Evolutionary conservation across 108 stramenopile species (phyloP).

Genomic region (Nitzschia sp.): DNA sequence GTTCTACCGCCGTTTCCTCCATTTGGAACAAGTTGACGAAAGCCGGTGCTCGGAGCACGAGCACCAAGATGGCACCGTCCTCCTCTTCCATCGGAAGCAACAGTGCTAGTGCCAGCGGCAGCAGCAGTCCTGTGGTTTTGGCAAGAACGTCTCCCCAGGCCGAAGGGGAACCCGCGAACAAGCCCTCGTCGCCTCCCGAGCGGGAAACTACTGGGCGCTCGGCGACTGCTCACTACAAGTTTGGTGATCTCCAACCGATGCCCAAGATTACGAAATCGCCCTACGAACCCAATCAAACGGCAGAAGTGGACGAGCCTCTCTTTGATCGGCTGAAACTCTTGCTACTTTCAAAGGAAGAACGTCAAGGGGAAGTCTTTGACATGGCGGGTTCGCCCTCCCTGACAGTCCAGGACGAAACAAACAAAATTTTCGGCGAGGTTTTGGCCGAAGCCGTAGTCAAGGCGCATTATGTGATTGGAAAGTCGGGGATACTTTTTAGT

Average conservation of each 20-base stretch:
- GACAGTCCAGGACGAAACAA: not conserved
- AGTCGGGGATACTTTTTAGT: slow-evolving; percentile 33
- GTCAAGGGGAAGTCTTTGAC: not conserved
- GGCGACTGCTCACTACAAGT: not conserved
- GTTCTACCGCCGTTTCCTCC: too few species aligned
- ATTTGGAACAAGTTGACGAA: too few species aligned
- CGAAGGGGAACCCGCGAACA: too few species aligned
- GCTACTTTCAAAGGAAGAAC: slow-evolving; percentile 2
- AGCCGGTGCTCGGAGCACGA: too few species aligned
- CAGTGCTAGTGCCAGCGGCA: too few species aligned
- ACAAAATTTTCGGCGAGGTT: not conserved
- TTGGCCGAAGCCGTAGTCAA: slow-evolving; percentile 7
- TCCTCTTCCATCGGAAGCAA: too few species aligned
- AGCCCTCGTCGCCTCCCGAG: too few species aligned
- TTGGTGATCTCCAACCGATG: slow-evolving; percentile 4
- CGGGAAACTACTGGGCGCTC: not conserved
- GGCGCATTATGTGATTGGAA: slow-evolving; percentile 14
- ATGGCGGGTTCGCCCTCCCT: not conserved
- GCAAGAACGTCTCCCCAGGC: too few species aligned
- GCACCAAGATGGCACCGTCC: too few species aligned
- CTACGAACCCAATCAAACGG: slow-evolving; percentile 2
- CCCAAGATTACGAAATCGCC: slow-evolving; percentile 2
- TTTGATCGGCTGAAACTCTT: slow-evolving; percentile 7
- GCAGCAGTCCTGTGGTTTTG: too few species aligned
- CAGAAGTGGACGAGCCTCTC: slow-evolving; percentile 2